These are phyloP conservation scores for Saraca asoca DNA, from an alignment of 331 rosid species.

Conservation along the genomic window DNA sequence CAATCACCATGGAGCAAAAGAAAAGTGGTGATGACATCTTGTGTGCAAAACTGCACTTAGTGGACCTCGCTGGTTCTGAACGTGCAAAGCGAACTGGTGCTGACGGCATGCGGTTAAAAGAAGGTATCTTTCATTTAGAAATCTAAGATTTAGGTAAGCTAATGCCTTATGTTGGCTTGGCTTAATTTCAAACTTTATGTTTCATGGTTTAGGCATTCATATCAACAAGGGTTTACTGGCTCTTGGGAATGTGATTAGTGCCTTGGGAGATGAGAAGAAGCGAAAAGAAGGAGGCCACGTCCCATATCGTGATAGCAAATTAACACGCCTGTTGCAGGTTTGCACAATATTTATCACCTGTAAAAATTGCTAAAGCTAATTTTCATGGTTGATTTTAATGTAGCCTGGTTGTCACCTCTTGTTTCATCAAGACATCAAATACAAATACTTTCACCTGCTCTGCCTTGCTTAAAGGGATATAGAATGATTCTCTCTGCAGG, in stretches of 20 bases:
- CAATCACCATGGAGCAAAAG: constrained; percentile 88
- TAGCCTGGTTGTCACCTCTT: background rate
- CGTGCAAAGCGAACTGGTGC: constrained; percentile 94
- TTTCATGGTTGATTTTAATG: background rate
- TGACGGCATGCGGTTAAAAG: constrained; percentile 87
- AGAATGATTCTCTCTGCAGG: constrained; percentile 9
- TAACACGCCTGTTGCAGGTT: constrained; percentile 87
- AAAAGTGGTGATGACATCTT: constrained; percentile 77
- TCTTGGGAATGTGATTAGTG: constrained; percentile 90
- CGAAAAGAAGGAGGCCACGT: constrained; percentile 92
- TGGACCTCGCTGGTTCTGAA: constrained; percentile 94
- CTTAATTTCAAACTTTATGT: constrained; percentile 12
- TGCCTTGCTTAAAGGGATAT: background rate
- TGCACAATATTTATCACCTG: constrained; percentile 20
- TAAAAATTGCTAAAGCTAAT: background rate
- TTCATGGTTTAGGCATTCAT: constrained; percentile 67
- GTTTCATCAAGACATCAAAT: constrained; percentile 4
- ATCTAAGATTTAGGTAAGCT: constrained; percentile 1
- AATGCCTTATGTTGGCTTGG: constrained; percentile 15
- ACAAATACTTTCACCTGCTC: background rate
- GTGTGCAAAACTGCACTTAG: constrained; percentile 84
- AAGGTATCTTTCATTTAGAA: constrained; percentile 56
- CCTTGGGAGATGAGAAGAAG: constrained; percentile 94
- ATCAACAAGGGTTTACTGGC: constrained; percentile 89
- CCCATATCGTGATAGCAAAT: constrained; percentile 95